phyloP scores from a whole-genome alignment of 1,139 yeast species.

The Diutina rugosa region DNA sequence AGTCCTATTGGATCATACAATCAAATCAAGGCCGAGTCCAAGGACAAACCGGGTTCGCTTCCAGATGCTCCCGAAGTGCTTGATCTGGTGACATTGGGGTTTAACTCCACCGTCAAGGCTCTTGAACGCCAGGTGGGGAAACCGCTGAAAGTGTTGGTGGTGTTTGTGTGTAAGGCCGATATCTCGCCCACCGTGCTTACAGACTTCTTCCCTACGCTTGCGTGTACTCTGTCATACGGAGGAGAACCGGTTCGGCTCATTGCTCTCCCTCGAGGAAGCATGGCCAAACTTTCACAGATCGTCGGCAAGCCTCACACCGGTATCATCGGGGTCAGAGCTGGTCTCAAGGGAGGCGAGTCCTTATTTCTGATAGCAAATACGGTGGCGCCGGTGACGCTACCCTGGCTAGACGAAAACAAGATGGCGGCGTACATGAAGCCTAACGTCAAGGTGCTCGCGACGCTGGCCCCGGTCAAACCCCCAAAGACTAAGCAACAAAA shows the following conservation, averaged over 20 bases:
- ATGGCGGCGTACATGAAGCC: conserved; percentile 5
- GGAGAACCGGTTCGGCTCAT: conserved; percentile 30
- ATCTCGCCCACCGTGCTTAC: conserved; percentile 33
- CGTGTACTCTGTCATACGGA: conserved; percentile 29
- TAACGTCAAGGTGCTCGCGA: conserved; percentile 6
- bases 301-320: conserved; percentile 16
- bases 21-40: conserved; percentile 6
- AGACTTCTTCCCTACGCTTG: conserved; percentile 39
- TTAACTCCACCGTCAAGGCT: conserved; percentile 37
- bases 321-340: conserved; percentile 17
- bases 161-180: conserved; percentile 45
- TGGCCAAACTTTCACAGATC: conserved; percentile 19
- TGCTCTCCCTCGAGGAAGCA: conserved; percentile 39
- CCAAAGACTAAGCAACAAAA: neutral
- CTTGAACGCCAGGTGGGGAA: conserved; percentile 35
- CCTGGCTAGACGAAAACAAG: conserved; percentile 22
- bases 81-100: conserved; percentile 29
- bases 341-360: conserved; percentile 13
- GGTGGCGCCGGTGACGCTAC: conserved; percentile 26
- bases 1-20: conserved; percentile 22
- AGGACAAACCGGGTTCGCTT: conserved; percentile 3
- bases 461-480: conserved; percentile 5
- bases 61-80: conserved; percentile 9
- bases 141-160: conserved; percentile 9
- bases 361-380: conserved; percentile 20